Evolutionary conservation across 202 grass and related monocot species (phyloP), one percentile per base, ranked within the genome.

Genomic region (Tripidium arundinaceum): DNA sequence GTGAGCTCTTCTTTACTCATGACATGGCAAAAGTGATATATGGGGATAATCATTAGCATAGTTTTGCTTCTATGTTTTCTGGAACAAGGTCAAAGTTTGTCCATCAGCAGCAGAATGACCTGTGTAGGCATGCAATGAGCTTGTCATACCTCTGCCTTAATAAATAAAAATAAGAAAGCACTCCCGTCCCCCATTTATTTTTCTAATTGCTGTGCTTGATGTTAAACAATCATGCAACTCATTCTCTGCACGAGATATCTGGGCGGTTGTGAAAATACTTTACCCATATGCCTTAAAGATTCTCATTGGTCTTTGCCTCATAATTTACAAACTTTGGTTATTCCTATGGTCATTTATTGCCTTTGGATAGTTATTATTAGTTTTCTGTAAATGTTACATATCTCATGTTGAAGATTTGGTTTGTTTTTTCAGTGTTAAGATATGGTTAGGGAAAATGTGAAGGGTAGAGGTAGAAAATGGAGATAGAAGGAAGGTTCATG

Each of bases 401-500:
- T 75, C 39, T 91, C 66, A 78, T 57, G 11, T n/a, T 73, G 72
- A 70, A 55, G 33, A 72, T 28, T 46, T 72, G 27, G 4, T 45
- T 76, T 86, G 7, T 68, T 85, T 81, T 82, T 40, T 25, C 81
- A 98, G 94, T 86, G 87, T 92, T 74, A 98, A 91, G 84, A 87
- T 98, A 89, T 98, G 94, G 92, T 81, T 43, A 43, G 84, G 81
- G 52, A 57, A 24, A 57, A 57, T 57, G 52, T n/a, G n/a, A 57
- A 57, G 52, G n/a, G 52, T 57, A 57, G 52, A 57, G 52, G 52
- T 22, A 55, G n/a, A 22, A 55, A 55, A 55, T 55, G 52, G n/a
- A 55, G n/a, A 55, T 55, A 55, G 52, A 55, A 21, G 6, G 49
- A 52, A 54, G 52, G 52, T 24, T 57, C 52, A 24, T 57, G 21